Percentiles rank a stretch among this genome's conserved stretches.
Evolutionary conservation across 2,329 filamentous ascomycete genomes (phyloP).

Genomic region (Hypoxylon sp.): DNA sequence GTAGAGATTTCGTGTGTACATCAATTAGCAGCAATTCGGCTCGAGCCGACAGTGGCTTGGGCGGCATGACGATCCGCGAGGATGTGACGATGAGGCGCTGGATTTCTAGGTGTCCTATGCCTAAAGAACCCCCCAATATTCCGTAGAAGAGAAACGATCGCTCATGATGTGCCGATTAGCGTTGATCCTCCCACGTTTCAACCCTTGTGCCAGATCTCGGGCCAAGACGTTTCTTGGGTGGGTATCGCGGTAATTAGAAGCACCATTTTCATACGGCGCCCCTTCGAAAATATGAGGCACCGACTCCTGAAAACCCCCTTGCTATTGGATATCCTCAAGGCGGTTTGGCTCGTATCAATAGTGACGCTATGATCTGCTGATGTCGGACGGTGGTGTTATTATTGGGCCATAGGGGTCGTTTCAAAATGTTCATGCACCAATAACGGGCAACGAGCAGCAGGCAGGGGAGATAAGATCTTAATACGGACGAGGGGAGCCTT

Average conservation of each 20-base stretch:
- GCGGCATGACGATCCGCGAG: conserved; percentile 1
- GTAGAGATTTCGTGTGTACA: background rate
- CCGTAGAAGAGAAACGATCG: conserved; percentile 23
- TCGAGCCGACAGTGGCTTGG: conserved; percentile 33
- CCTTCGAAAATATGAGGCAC: conserved; percentile 7
- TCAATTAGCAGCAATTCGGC: conserved; percentile 24
- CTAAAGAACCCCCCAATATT: background rate
- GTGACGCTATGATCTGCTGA: conserved; percentile 37
- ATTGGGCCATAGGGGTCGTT: conserved; percentile 26
- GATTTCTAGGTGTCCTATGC: conserved; percentile 10
- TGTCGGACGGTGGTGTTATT: conserved; percentile 30
- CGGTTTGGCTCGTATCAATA: conserved; percentile 7
- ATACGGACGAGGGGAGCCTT: background rate
- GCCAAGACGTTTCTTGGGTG: conserved; percentile 44
- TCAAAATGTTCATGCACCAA: conserved; percentile 32
- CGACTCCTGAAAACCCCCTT: conserved; percentile 11
- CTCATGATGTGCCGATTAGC: conserved; percentile 40
- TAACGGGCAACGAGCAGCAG: conserved; percentile 20
- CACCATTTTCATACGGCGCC: conserved; percentile 9
- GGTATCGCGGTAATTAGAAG: conserved; percentile 37
- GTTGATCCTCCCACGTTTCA: conserved; percentile 41
- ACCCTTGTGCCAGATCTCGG: conserved; percentile 43
- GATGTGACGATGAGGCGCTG: conserved; percentile 26
- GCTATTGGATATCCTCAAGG: conserved; percentile 7
- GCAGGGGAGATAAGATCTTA: conserved; percentile 19